Evolutionary conservation across 352 stramenopile species (phyloP), one percentile per base, ranked within the genome.

Genomic region (Globisporangium abappressorium): DNA sequence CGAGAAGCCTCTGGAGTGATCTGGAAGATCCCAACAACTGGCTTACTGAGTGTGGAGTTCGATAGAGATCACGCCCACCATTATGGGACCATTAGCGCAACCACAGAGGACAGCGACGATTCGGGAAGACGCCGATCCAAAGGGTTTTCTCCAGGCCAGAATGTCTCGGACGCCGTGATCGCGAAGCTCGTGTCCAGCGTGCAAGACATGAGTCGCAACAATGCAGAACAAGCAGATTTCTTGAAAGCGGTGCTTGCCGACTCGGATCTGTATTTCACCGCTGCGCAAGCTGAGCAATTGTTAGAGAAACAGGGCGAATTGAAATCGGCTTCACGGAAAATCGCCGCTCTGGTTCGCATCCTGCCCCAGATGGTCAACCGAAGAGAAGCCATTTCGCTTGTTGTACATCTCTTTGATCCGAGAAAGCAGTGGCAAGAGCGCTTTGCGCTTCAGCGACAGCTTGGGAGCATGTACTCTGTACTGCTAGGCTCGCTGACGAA

Each of bases 401-500:
- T 60, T 73, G 73, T 11, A 24, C 57, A 57, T 6, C 64, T 90
- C 0, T 63, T 85, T 9, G 78, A 88, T 38, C 66, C 79, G 5
- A 60, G 72, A 1, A 71, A 70, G 18, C 78, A 85, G 38, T 90
- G 89, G 74, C 64, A 78, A 9, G 78, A 96, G 62, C 77, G 80
- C 4, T 75, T 90, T 15, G 69, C 80, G 8, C 58, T 97, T 33
- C 77, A 79, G 28, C 71, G 70, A 43, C 73, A 76, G 22, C 68
- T 96, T n/a, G 87, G 87, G 1, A 86, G 79, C 49, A 69, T 87
- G 11, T 91, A 79, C 64, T 76, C 80, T 2, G 72, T 92, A 0
- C 57, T 94, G 6, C 66, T 93, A 9, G 88, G 88, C 3, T 88
- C 82, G 18, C 71, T 85, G 0, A 95, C 87, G 0, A 91, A 84